Percentiles rank a stretch among this genome's conserved stretches.
phyloP scores from a whole-genome alignment of 441 rosid genomes.

The Syzygium malaccense region DNA sequence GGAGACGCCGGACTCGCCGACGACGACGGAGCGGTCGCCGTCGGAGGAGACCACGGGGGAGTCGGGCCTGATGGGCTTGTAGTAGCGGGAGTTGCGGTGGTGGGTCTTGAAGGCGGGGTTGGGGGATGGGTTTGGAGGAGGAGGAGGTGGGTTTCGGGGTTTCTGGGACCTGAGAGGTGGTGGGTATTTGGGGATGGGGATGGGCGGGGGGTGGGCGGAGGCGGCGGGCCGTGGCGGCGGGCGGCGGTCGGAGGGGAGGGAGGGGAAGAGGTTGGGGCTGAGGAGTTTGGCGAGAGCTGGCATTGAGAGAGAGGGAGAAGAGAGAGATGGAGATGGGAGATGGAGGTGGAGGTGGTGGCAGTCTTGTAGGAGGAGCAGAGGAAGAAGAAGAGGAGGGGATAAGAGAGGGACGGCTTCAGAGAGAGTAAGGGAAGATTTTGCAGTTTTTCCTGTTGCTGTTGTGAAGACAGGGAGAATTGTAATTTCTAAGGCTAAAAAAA shows the following conservation, averaged over 20 bases:
- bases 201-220: conserved; percentile 34
- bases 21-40: conserved; percentile 57
- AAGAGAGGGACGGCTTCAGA: not conserved
- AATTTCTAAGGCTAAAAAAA: not conserved
- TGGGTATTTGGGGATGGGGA: conserved; percentile 59
- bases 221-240: conserved; percentile 33
- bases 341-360: not conserved
- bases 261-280: conserved; percentile 45
- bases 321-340: not conserved
- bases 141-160: conserved; percentile 11
- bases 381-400: not conserved
- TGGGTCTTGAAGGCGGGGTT: conserved; percentile 17
- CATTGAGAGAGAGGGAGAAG: not conserved
- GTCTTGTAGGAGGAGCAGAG: not conserved
- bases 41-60: conserved; percentile 37
- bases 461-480: not conserved
- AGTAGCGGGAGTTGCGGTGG: conserved; percentile 57
- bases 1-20: conserved; percentile 82
- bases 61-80: conserved; percentile 61
- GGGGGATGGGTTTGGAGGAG: conserved; percentile 2
- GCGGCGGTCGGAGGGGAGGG: conserved; percentile 36
- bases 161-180: conserved; percentile 19
- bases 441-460: not conserved
- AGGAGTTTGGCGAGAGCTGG: not conserved
- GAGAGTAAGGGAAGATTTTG: not conserved